Evolutionary conservation across 139 green algal genomes (phyloP).

Genomic region (Axilococcus clingmanii): DNA sequence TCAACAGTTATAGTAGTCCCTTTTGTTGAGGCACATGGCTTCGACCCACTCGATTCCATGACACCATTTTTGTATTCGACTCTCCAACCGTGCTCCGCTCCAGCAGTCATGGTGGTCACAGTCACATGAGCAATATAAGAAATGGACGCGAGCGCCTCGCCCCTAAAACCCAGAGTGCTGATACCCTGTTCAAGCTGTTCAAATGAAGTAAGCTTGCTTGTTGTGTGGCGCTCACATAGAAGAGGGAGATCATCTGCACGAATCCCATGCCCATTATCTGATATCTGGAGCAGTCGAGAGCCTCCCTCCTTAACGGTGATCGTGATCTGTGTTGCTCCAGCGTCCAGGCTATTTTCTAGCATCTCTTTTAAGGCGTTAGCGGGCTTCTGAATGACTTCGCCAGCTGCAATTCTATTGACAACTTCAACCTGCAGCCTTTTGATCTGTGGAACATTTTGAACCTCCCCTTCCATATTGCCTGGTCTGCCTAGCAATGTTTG

Average conservation of each 20-base stretch:
- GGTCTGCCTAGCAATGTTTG: too few species aligned
- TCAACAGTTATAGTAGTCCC: slow-evolving; percentile 89
- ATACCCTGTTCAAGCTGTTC: slow-evolving; percentile 83
- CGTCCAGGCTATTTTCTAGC: slow-evolving; percentile 95
- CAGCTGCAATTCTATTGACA: slow-evolving; percentile 92
- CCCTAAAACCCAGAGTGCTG: slow-evolving; percentile 85
- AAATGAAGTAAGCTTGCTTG: slow-evolving; percentile 82
- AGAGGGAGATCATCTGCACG: slow-evolving; percentile 77
- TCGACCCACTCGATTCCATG: slow-evolving; percentile 49
- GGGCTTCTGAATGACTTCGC: slow-evolving; percentile 82
- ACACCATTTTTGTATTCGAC: slow-evolving; percentile 45
- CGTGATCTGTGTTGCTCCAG: slow-evolving; percentile 35
- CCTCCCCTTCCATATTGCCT: background rate
- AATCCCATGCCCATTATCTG: slow-evolving; percentile 88
- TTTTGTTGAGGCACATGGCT: slow-evolving; percentile 59
- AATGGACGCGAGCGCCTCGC: slow-evolving; percentile 86
- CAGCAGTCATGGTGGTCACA: slow-evolving; percentile 80
- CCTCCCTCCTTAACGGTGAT: slow-evolving; percentile 87
- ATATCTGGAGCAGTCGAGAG: slow-evolving; percentile 82
- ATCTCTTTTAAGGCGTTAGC: slow-evolving; percentile 90
- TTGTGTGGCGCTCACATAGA: slow-evolving; percentile 84
- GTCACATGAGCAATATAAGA: slow-evolving; percentile 79
- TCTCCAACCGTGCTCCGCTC: slow-evolving; percentile 47
- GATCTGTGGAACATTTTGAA: slow-evolving; percentile 8
- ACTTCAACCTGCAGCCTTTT: slow-evolving; percentile 56